phyloP scores from a whole-genome alignment of 495 filamentous ascomycete genomes.

The Penicillium argentinense region DNA sequence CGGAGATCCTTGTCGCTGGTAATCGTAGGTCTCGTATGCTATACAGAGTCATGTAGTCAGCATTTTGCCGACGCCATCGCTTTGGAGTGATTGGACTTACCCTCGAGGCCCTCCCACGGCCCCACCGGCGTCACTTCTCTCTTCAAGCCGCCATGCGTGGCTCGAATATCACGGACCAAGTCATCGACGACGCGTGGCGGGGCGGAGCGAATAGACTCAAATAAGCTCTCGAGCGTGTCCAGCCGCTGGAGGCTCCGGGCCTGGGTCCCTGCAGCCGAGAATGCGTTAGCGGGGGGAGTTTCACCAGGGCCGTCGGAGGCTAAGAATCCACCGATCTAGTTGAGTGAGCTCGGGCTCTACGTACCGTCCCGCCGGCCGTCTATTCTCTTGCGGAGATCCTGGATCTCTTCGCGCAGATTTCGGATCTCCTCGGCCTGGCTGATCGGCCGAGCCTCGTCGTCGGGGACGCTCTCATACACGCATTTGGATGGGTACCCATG shows the following conservation, averaged over 20 bases:
- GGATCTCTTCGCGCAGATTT: constrained; percentile 42
- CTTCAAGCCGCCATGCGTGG: constrained; percentile 21
- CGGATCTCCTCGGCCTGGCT: constrained; percentile 46
- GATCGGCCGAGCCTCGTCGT: constrained; percentile 40
- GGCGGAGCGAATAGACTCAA: constrained; percentile 42
- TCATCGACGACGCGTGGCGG: constrained; percentile 34
- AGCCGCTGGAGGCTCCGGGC: constrained; percentile 27
- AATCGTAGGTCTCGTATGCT: constrained; percentile 22
- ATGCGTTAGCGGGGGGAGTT: constrained; percentile 7
- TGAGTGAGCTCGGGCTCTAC: constrained; percentile 1
- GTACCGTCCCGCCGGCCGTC: constrained; percentile 30
- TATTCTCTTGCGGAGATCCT: constrained; percentile 30
- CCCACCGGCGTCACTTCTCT: constrained; percentile 21
- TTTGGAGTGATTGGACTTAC: constrained; percentile 14
- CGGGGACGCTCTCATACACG: constrained; percentile 37
- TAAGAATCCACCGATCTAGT: neutral
- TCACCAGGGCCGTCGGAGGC: constrained; percentile 1
- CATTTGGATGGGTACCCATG: constrained; percentile 49
- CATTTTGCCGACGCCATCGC: neutral
- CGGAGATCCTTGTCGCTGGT: constrained; percentile 7
- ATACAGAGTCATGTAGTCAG: neutral
- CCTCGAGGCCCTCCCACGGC: constrained; percentile 32
- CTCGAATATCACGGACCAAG: constrained; percentile 36
- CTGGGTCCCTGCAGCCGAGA: constrained; percentile 22
- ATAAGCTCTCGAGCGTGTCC: constrained; percentile 37